Evolutionary conservation across 169 alveolate genomes (phyloP), one percentile per base, ranked within the genome.

Genomic region (Plasmodium falciparum): DNA sequence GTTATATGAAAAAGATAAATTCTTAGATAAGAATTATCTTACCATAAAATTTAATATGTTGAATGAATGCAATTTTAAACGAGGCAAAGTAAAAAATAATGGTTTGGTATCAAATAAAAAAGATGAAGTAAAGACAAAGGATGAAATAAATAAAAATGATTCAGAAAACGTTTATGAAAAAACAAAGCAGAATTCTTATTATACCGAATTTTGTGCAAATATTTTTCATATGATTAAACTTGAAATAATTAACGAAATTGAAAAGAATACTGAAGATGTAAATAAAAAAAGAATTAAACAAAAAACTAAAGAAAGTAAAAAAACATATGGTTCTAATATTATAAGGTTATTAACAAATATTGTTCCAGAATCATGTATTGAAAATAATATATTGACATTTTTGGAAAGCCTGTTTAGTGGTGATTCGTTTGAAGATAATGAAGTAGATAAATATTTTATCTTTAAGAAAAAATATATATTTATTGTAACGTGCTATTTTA

Each of bases 261-360:
- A 86, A 13, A 86, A 86, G 50, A 70, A 86, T 24, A 86, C 88
- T 2, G 92, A 70, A 24, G 92, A 86, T 72, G 78, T 86, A 61
- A 86, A 86, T 52, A 86, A 86, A 58, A 86, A 61, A 73, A 73
- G 63, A 39, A 86, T 86, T 45, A 86, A 86, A 61, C 43, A 70
- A 33, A 86, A 86, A 72, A 86, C 92, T 17, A 86, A 45, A 29
- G 92, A 86, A 86, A 72, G 92, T 56, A 43, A 63, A 86, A 86
- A 86, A 65, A 70, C 58, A n/a, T 86, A 86, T 72, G 92, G 92
- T 62, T 61, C 20, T 22, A 86, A 86, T 72, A 86, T 86, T 33
- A 86, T 86, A n/a, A 86, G 73, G 11, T 58, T 72, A 65, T 72
- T 86, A 72, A 52, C 78, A 33, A 86, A 24, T 59, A 49, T 72